Evolutionary conservation across 1,284 basidiomycete genomes (phyloP).

Genomic region (Cryptococcus floricola): DNA sequence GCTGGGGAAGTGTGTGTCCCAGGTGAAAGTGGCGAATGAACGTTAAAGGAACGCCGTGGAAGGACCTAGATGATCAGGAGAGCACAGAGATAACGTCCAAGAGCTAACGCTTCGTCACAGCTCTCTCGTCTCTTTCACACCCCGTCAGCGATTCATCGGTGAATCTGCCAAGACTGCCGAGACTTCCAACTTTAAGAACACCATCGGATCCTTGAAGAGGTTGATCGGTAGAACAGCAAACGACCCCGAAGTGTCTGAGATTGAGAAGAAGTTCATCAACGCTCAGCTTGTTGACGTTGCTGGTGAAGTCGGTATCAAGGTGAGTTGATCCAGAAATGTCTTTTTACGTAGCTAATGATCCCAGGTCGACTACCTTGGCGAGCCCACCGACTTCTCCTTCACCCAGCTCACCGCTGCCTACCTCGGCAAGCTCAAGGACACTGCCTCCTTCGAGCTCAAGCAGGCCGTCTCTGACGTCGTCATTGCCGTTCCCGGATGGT

Average conservation of each 20-base stretch:
- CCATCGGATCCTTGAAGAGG: slow-evolving; percentile 83
- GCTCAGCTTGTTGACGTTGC: slow-evolving; percentile 75
- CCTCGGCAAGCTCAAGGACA: slow-evolving; percentile 82
- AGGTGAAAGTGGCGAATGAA: too few relatives aligned
- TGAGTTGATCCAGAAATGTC: slow-evolving; percentile 45
- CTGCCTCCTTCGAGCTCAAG: slow-evolving; percentile 75
- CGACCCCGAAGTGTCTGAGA: slow-evolving; percentile 72
- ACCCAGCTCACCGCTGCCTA: slow-evolving; percentile 85
- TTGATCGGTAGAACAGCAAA: slow-evolving; percentile 71
- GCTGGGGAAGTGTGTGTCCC: too few relatives aligned
- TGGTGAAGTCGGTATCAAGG: slow-evolving; percentile 78
- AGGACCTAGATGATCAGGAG: too few relatives aligned
- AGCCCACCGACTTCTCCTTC: slow-evolving; percentile 68
- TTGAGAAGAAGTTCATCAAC: slow-evolving; percentile 85
- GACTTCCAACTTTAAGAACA: slow-evolving; percentile 96
- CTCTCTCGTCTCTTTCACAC: slow-evolving; percentile 86
- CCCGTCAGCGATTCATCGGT: slow-evolving; percentile 80
- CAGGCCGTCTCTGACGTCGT: slow-evolving; percentile 80
- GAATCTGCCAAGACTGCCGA: slow-evolving; percentile 93
- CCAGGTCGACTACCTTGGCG: slow-evolving; percentile 82
- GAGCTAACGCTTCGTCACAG: slow-evolving; percentile 49
- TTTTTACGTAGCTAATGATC: not conserved
- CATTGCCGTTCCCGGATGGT: slow-evolving; percentile 92
- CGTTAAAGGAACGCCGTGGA: too few relatives aligned
- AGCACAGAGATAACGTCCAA: not conserved